Base-by-base conservation (phyloP, 305 asterid genomes). In the Solanum chacoense region DNA sequence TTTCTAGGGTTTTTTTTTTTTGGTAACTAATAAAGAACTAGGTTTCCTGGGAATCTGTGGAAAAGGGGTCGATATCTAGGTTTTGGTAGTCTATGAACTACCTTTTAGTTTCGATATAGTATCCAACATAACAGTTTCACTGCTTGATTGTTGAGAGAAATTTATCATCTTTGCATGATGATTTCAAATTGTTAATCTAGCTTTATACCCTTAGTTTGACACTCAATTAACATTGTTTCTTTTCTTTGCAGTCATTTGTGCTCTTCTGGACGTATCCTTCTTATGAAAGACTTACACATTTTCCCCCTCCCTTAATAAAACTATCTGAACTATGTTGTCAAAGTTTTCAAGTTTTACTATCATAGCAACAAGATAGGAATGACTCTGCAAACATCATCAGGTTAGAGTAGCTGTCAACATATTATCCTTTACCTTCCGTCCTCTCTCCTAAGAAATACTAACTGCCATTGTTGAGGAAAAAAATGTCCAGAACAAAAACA, bases 251-350 rank as follows among this genome's bases (percentile, higher is more conserved):
- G 99, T 96, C 99, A 35, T 96, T 95, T 89, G 99, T 96, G 96
- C 95, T 95, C 77, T 96, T 96, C 94, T 96, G 99, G 99, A 96
- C 99, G 98, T 96, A 95, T 95, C 98, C 99, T 95, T 14, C 38
- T 29, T 73, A 10, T 73, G 77, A 6, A 73, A 16, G 38, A 73
- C 11, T 32, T 29, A 1, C 18, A 20, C 10, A 29, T 32, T 32
- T 72, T 28, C 1, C 16, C 77, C 34, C 34, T 29, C 34, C 76
- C 59, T 26, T 69, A 28, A 32, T 72, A 29, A 72, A 32, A 72
- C 78, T 72, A 72, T 72, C 34, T 71, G 34, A 5, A 71, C 22
- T 12, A 45, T 36, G 16, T 37, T 18, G 28, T 12, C 42, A 72
- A 40, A 26, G 12, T 14, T 16, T 37, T 40, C 85, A 79, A 79